A percentile compares a stretch with the other conserved stretches of the same genome.
Conservation (phyloP, 305 asterid genomes). For the Rubia occidens region DNA sequence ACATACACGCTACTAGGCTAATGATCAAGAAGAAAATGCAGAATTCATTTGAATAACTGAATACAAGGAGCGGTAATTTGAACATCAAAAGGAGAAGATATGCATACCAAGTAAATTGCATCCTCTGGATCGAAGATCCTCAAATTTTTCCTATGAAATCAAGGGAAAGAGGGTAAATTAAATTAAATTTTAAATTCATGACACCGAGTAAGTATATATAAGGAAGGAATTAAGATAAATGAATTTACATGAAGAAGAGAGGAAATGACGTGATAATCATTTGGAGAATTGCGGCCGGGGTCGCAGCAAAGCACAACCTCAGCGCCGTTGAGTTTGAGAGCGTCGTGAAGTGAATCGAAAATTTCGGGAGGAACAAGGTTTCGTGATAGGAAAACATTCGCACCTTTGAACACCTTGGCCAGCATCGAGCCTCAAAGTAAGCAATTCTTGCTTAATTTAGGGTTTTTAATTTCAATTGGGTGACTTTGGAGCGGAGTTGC, state of each 20-base stretch:
- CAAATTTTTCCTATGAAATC: conserved; percentile 68
- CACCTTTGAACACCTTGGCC: conserved; percentile 64
- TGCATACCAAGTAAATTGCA: conserved; percentile 78
- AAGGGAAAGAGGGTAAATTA: conserved; percentile 4
- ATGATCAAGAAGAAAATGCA: neutral
- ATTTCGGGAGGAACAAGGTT: conserved; percentile 85
- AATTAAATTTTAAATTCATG: neutral
- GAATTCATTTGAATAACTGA: neutral
- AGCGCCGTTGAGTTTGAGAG: conserved; percentile 90
- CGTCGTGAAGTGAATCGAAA: conserved; percentile 87
- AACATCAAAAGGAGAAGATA: neutral
- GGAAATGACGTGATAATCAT: conserved; percentile 83
- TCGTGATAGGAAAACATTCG: conserved; percentile 67
- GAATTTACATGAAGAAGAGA: conserved; percentile 53
- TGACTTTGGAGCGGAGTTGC: neutral
- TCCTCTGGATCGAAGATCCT: conserved; percentile 65
- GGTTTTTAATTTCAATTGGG: neutral
- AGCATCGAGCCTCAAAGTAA: conserved; percentile 26
- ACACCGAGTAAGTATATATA: neutral
- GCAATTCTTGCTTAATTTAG: neutral
- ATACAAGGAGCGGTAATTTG: neutral
- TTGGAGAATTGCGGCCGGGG: conserved; percentile 64
- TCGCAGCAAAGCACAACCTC: conserved; percentile 74
- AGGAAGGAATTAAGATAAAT: neutral
- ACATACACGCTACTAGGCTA: neutral